Evolutionary conservation across 495 filamentous ascomycete species (phyloP), one percentile per base, ranked within the genome.

Genomic region (Thermothielavioides terrestris): DNA sequence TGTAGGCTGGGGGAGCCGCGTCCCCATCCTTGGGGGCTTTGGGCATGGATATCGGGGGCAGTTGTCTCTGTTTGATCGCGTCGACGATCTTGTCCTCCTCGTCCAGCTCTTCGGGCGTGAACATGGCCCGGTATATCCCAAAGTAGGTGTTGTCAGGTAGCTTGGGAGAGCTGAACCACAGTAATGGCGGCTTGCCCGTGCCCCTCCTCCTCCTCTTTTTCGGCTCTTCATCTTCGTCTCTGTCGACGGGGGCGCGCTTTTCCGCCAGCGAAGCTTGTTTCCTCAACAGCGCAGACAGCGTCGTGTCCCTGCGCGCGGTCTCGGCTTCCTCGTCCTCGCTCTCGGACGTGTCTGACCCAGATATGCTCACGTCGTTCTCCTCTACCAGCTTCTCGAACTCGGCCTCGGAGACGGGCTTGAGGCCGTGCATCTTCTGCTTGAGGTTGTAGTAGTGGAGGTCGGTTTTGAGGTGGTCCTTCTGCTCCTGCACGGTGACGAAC

Each of bases 401-500:
- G 10, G 57, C 56, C 49, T 97, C 92, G 10, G 78, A 76, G 1
- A 95, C 82, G 0, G 81, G 70, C 10, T 70, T 72, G 38, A 71
- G 75, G 0, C 86, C 87, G 45, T 83, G 76, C 28, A 95, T 66
- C 69, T 86, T 91, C 60, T 86, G 88, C 65, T 95, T 96, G 41
- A 96, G 63, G 62, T 98, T 98, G 66, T 95, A 97, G 46, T 84
- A 77, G 66, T 98, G 92, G 39, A 91, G 75, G 64, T 98, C 92
- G n/a, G 90, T 94, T 46, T 84, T 82, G 22, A 86, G 80, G 70
- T 98, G 92, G 44, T 77, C 75, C 37, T 86, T 79, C 57, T 98
- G 94, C 43, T 95, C 89, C 57, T 82, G 75, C 22, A 95, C 80
- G 22, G 72, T 84, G 22, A 66, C 55, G 57, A 87, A 92, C 0